Evolutionary conservation across 345 rosid species (phyloP), one percentile per base, ranked within the genome.

Genomic region (Hypericum perforatum): DNA sequence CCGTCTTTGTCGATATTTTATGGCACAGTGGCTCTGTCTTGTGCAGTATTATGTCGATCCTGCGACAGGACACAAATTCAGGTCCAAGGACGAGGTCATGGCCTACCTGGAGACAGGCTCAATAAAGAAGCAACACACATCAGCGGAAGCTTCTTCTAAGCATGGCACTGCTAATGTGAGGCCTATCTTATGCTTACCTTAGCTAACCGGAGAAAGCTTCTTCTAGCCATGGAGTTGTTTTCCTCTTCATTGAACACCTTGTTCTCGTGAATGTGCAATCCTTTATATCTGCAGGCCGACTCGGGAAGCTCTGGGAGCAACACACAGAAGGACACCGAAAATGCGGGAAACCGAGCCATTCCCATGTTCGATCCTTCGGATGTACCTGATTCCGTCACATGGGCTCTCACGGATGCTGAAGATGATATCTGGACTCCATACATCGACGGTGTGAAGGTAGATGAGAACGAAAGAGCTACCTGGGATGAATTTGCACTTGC

Each of bases 401-500:
- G 96, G 96, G 58, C 60, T 9, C 59, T 80, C 50, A 13, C 63
- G 9, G 62, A 68, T 42, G 54, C 65, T 32, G 53, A 58, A 5
- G 57, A 50, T 6, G 77, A 71, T 56, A 29, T 52, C 0, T 88
- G 94, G 94, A 59, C 62, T 42, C 88, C 90, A 16, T 65, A 47
- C 54, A 12, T 72, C 41, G 75, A 63, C 22, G 72, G 66, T 0
- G 47, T 61, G 36, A 67, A 60, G 70, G 84, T 82, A 41, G 66
- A 72, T 5, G 81, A 74, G 54, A 54, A 76, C 11, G 62, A 56
- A 3, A 67, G 29, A 50, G 63, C 36, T 50, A 70, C 63, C 0
- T 88, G 96, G 96, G 60, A 58, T n/a, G n/a, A n/a, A n/a, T n/a
- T n/a, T 48, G 74, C 76, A 11, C 80, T 79, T 52, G 51, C 71